phyloP scores from a whole-genome alignment of 257 asterid genomes.

The Solanum neorickii region DNA sequence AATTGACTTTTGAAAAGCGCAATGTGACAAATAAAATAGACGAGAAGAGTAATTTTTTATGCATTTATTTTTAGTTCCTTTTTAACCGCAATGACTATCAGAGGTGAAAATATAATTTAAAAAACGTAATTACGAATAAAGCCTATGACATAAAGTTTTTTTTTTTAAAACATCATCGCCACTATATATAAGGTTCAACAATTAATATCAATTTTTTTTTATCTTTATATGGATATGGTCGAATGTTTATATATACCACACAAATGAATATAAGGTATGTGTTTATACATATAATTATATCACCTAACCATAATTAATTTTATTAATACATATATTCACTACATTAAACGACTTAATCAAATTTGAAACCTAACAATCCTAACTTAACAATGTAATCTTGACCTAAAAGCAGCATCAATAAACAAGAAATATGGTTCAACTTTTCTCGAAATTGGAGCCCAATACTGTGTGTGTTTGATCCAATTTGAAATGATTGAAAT shows the following conservation, averaged over 20 bases:
- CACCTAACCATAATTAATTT: neutral
- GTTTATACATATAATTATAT: neutral
- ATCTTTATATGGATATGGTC: neutral
- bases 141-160: too few species aligned
- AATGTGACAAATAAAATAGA: too few species aligned
- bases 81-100: neutral
- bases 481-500: neutral
- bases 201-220: too few species aligned
- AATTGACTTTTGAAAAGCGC: too few species aligned
- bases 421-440: neutral
- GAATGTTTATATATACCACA: too few species aligned
- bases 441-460: neutral
- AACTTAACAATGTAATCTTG: neutral
- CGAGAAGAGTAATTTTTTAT: neutral
- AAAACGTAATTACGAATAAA: neutral
- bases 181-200: neutral
- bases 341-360: neutral
- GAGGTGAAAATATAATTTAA: neutral
- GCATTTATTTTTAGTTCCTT: neutral
- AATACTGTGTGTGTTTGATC: neutral
- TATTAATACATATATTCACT: neutral
- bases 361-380: neutral
- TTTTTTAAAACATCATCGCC: too few species aligned
- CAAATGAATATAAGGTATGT: neutral
- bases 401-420: neutral